Conservation (phyloP, 768 basidiomycete genomes). For the Naganishia antarctica region DNA sequence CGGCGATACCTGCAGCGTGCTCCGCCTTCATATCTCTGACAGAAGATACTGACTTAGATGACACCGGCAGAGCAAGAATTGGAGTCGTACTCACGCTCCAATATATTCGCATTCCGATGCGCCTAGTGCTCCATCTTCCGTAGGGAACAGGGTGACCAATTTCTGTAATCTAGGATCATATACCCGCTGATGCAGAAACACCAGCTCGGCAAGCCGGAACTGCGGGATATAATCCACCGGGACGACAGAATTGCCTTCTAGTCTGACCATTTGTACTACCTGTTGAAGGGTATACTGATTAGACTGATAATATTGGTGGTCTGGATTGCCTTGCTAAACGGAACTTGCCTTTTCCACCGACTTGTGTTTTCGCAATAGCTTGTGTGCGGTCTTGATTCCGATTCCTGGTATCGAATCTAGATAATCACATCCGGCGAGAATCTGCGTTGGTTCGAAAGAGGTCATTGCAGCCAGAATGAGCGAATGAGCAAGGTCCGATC, state of each 20-base stretch:
- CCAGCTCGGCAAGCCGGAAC: constrained; percentile 79
- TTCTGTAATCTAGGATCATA: constrained; percentile 67
- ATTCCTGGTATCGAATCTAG: constrained; percentile 82
- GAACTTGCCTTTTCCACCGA: constrained; percentile 70
- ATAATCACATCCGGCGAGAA: constrained; percentile 50
- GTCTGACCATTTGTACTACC: constrained; percentile 65
- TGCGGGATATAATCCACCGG: constrained; percentile 69
- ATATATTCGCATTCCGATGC: constrained; percentile 42
- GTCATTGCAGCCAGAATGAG: not conserved
- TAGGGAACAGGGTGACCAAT: constrained; percentile 66
- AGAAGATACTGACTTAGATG: no score
- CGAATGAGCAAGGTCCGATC: not conserved
- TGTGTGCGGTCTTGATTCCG: constrained; percentile 87
- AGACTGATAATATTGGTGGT: no score
- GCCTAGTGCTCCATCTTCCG: constrained; percentile 51
- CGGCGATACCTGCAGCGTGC: constrained; percentile 42
- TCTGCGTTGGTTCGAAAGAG: constrained; percentile 31
- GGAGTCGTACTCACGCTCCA: constrained; percentile 36
- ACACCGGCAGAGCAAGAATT: not conserved
- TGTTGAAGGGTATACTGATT: constrained; percentile 26
- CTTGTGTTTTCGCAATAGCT: constrained; percentile 74
- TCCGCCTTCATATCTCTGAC: constrained; percentile 36
- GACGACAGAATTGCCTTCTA: constrained; percentile 79
- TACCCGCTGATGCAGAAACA: constrained; percentile 87
- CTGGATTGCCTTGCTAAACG: no score